Conservation (phyloP, 2,329 filamentous ascomycete genomes). For the Colletotrichum orbiculare region DNA sequence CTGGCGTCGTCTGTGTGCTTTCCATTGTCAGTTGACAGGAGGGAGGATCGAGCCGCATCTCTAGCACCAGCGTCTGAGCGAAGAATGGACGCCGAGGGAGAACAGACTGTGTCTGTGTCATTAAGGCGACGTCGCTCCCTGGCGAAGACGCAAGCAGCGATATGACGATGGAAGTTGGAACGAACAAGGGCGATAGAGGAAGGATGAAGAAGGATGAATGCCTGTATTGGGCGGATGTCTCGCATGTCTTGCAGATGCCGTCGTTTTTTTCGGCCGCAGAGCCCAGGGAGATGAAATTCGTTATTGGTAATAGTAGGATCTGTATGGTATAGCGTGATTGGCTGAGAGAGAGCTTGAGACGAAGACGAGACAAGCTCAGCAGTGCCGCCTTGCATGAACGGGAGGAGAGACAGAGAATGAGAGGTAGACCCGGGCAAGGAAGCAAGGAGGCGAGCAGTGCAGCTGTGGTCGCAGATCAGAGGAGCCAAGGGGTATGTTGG, state of each 20-base stretch:
- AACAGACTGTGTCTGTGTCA: conserved; percentile 5
- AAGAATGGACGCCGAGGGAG: neutral
- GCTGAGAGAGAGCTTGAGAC: conserved; percentile 18
- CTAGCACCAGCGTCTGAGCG: conserved; percentile 15
- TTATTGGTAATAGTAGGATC: conserved; percentile 3
- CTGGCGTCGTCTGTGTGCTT: conserved; percentile 22
- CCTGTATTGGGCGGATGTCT: conserved; percentile 14
- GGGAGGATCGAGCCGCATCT: conserved; percentile 26
- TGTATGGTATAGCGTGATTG: neutral
- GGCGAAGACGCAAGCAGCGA: neutral
- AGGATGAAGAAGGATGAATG: conserved; percentile 7
- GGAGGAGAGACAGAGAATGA: conserved; percentile 30
- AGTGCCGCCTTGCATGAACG: conserved; percentile 28
- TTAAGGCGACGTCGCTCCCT: neutral
- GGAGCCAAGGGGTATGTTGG: conserved; percentile 10
- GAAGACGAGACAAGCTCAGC: conserved; percentile 23
- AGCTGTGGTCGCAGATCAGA: conserved; percentile 4
- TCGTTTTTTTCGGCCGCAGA: conserved; percentile 16
- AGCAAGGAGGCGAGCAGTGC: conserved; percentile 23
- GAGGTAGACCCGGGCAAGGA: conserved; percentile 16
- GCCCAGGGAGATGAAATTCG: conserved; percentile 22
- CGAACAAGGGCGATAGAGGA: neutral
- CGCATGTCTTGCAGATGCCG: conserved; percentile 21
- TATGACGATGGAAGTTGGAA: neutral
- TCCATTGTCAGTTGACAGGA: conserved; percentile 11